phyloP scores from a whole-genome alignment of 768 basidiomycete species.

The Botryobasidium botryosum region DNA sequence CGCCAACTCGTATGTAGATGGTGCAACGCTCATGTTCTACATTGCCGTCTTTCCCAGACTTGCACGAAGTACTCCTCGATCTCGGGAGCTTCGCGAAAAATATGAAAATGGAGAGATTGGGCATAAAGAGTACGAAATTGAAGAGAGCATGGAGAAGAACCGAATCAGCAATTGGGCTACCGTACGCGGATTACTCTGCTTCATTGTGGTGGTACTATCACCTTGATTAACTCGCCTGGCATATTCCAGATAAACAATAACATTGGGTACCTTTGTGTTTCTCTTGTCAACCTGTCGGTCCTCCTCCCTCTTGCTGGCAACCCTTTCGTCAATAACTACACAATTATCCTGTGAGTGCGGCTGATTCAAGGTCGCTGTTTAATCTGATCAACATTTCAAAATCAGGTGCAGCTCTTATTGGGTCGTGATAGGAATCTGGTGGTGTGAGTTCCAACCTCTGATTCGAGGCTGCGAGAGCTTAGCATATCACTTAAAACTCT shows the following conservation, averaged over 20 bases:
- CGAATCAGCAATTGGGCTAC: conserved; percentile 72
- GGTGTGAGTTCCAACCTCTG: conserved; percentile 38
- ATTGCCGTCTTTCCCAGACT: conserved; percentile 64
- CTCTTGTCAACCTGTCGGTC: conserved; percentile 57
- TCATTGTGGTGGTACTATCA: background rate
- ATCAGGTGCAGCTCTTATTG: conserved; percentile 52
- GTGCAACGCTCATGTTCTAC: conserved; percentile 69
- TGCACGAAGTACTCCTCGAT: conserved; percentile 55
- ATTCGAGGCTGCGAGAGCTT: background rate
- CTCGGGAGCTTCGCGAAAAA: conserved; percentile 35
- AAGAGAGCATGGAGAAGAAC: conserved; percentile 72
- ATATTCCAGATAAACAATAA: conserved; percentile 53
- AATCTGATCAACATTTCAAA: too few species aligned
- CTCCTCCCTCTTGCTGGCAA: conserved; percentile 46
- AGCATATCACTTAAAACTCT: background rate
- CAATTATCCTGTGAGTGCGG: conserved; percentile 49
- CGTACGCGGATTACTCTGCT: conserved; percentile 23
- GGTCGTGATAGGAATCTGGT: conserved; percentile 73
- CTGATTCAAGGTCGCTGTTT: too few species aligned
- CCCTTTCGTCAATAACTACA: conserved; percentile 56
- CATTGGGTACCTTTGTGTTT: too few species aligned
- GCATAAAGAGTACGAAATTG: conserved; percentile 46
- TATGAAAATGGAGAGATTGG: conserved; percentile 43
- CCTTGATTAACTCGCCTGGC: too few species aligned
- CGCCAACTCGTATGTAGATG: conserved; percentile 22